Base-by-base conservation (phyloP, 352 stramenopile genomes). In the Phytophthora tentaculata region DNA sequence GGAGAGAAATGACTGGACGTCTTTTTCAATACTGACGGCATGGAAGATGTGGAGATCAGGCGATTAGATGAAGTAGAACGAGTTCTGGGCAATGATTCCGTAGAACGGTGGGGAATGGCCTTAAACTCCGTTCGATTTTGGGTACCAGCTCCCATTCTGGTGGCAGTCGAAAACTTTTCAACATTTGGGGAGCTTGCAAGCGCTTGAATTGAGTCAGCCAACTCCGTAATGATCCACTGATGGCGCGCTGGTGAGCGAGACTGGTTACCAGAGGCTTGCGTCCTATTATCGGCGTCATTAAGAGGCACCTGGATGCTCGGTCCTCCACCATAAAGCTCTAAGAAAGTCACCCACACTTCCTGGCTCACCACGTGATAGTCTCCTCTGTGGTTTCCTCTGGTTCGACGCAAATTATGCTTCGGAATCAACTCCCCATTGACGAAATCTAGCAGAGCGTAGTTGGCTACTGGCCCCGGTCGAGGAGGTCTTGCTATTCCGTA, bases 301-400 rank as follows among this genome's bases (percentile, higher is more conserved):
- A 69, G 19, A 37, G 59, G 64, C 26, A 81, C 35, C 67, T 83
- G 68, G 41, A 92, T 92, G 50, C 77, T 89, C 4, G 84, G 84
- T 12, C 84, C 84, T 22, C 84, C 84, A 26, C 84, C 79, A 26
- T 92, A 92, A 1, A 90, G 59, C 2, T 70, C 54, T 19, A 83
- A 57, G 23, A 92, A 92, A 2, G 83, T 67, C 10, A 81, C 63
- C 84, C 84, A 92, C 17, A 92, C 78, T 23, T 91, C 84, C 26
- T 89, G 74, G 37, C 82, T 90, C 12, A 92, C 76, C 20, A 92
- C 73, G 39, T 76, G 77, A 67, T 88, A 92, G 56, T 90, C 83
- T 20, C 61, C 61, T 8, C 60, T 44, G 13, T 76, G 60, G 20
- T 61, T 81, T 16, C 73, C 79, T 64, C 68, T 74, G 53, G 79